Evolutionary conservation across 1,284 basidiomycete species (phyloP), one percentile per base, ranked within the genome.

Genomic region (Melampsora abietis-canadensis): DNA sequence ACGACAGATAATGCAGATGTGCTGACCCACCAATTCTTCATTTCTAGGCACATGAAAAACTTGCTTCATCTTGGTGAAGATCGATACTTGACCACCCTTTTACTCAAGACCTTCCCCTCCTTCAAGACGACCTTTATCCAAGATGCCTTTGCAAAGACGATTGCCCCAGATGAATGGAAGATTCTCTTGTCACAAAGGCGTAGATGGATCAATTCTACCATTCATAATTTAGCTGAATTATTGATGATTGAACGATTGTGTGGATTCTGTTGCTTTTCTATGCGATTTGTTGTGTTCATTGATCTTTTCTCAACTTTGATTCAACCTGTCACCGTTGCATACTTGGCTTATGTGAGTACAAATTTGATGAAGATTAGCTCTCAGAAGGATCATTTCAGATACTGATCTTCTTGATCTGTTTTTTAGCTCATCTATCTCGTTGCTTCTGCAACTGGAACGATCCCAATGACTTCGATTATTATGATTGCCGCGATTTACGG

Each of bases 181-280:
- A 90, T 99, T 61, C 83, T 98, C 77, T 85, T 98, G n/a, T 96
- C 93, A 12, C 95, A 99, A 82, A 89, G 94, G 84, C 90, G 94
- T 84, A 90, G 94, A 80, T 98, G 96, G 96, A 99, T 98, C 84
- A 98, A 98, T 85, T 98, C 94, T 48, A 99, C 95, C 0, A 89
- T 98, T 40, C 95, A 99, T 85, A 98, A 99, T 82, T 84, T 98
- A 76, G 91, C 89, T 66, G 95, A 98, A 82, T 86, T 98, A 48
- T 85, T 97, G 77, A 92, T 69, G 69, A 76, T 64, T 37, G 76
- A 69, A 51, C 51, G 68, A 46, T 47, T 77, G 14, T 80, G 78
- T 60, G 78, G 78, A 27, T 80, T 81, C 77, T 81, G 79, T 76
- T 91, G 92, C 85, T 96, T 98, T 87, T 97, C 93, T 3, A 98